A percentile compares a stretch with the other conserved stretches of the same genome.
phyloP scores from a whole-genome alignment of 257 asterid genomes.

The Fraxinus quadrangulata region DNA sequence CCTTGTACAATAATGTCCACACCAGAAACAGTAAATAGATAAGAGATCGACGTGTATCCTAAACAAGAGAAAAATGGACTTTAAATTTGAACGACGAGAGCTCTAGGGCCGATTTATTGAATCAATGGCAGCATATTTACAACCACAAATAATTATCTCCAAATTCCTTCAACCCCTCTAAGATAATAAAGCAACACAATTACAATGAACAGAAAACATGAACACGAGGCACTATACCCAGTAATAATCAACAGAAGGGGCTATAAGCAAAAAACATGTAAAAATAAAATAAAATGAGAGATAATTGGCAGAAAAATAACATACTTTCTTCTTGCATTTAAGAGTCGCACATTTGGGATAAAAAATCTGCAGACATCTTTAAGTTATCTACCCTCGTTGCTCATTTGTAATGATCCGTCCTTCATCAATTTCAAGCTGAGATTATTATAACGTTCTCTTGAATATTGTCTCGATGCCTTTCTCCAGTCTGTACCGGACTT shows the following conservation, averaged over 20 bases:
- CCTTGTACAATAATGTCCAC: too few species aligned
- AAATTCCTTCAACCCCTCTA: neutral
- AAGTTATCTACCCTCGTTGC: conserved; percentile 25
- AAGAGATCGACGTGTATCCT: too few species aligned
- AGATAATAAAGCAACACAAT: neutral
- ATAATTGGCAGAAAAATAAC: neutral
- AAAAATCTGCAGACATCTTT: neutral
- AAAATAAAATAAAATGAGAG: too few species aligned
- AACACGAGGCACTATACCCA: neutral
- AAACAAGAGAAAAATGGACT: neutral
- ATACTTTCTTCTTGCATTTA: neutral
- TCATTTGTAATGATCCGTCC: conserved; percentile 42
- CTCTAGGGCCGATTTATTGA: neutral
- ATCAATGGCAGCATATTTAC: neutral
- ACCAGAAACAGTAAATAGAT: too few species aligned
- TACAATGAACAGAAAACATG: neutral
- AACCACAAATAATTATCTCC: neutral
- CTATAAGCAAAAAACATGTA: neutral
- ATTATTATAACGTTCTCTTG: conserved; percentile 52
- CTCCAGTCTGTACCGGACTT: conserved; percentile 60
- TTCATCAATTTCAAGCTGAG: conserved; percentile 51
- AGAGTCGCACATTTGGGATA: neutral
- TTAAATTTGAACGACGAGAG: neutral
- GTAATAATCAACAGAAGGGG: neutral
- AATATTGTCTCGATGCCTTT: conserved; percentile 60